Evolutionary conservation across 306 rosid species (phyloP).

Genomic region (Morella rubra): DNA sequence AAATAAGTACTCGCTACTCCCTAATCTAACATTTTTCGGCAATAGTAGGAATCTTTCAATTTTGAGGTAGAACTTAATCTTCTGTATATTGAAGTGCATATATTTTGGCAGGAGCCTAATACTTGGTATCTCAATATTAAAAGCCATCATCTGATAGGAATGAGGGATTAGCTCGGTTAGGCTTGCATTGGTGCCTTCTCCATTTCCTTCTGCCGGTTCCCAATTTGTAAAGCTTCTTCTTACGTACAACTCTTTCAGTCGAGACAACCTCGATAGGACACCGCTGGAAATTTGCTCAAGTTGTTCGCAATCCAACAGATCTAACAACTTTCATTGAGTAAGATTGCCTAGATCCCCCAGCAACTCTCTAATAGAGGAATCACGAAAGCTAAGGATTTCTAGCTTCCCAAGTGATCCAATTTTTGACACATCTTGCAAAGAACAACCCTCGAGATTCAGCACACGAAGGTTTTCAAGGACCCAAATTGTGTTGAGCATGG

Average conservation of each 20-base stretch:
- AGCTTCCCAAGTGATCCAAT: neutral
- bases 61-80: neutral
- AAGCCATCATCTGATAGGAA: constrained; percentile 2
- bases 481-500: too few relatives aligned
- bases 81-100: constrained; percentile 9
- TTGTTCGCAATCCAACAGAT: neutral
- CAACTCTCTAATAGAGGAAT: neutral
- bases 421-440: neutral
- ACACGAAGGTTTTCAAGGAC: neutral
- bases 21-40: neutral
- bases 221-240: neutral
- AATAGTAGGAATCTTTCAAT: too few relatives aligned
- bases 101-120: neutral
- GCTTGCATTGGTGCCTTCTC: neutral
- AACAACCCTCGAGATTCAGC: neutral
- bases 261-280: neutral
- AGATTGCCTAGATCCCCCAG: neutral
- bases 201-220: neutral
- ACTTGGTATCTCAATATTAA: neutral
- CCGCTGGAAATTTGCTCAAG: neutral
- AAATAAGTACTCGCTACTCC: neutral
- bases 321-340: neutral
- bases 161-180: constrained; percentile 19
- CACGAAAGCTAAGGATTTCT: neutral
- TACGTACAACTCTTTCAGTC: neutral